Percentiles rank a stretch among this genome's conserved stretches.
Evolutionary conservation across 2,329 filamentous ascomycete species (phyloP).

Genomic region (Alternaria arborescens): DNA sequence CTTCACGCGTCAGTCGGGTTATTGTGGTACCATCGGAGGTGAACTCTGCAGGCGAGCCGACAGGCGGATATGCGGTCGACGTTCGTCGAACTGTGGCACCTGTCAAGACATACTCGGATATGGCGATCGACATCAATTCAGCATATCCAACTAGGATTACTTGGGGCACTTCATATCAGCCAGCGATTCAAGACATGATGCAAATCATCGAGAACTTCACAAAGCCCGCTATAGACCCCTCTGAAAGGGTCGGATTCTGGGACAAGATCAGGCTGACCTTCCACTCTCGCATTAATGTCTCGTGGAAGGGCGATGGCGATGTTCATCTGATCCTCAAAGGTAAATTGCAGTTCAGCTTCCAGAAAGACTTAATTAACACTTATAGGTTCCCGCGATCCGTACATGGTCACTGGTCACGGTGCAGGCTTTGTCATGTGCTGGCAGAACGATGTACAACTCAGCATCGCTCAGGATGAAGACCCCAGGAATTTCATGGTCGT

Average conservation of each 20-base stretch:
- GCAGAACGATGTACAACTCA: conserved; percentile 91
- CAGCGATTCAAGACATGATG: conserved; percentile 99
- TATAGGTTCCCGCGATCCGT: conserved; percentile 81
- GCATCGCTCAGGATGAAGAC: conserved; percentile 83
- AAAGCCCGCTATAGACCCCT: conserved; percentile 92
- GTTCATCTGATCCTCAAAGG: conserved; percentile 93
- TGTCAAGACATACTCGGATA: conserved; percentile 95
- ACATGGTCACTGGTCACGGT: conserved; percentile 88
- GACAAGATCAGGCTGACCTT: conserved; percentile 96
- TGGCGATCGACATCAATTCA: conserved; percentile 91
- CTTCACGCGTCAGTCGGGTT: conserved; percentile 80
- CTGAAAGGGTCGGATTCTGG: conserved; percentile 96
- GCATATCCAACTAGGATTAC: conserved; percentile 90
- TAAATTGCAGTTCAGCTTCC: conserved; percentile 35
- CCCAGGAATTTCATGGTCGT: conserved; percentile 95
- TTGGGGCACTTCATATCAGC: conserved; percentile 97
- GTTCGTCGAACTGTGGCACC: conserved; percentile 91
- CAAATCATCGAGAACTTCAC: conserved; percentile 98
- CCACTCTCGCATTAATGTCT: conserved; percentile 86
- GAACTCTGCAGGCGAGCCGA: conserved; percentile 62
- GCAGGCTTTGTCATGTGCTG: conserved; percentile 98
- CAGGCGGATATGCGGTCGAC: conserved; percentile 79
- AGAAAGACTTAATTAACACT: conserved; percentile 14
- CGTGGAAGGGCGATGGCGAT: conserved; percentile 96
- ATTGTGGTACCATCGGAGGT: conserved; percentile 80